Percentiles rank a stretch among this genome's conserved stretches.
Evolutionary conservation across 2,329 filamentous ascomycete genomes (phyloP).

Genomic region (Seiridium unicorne): DNA sequence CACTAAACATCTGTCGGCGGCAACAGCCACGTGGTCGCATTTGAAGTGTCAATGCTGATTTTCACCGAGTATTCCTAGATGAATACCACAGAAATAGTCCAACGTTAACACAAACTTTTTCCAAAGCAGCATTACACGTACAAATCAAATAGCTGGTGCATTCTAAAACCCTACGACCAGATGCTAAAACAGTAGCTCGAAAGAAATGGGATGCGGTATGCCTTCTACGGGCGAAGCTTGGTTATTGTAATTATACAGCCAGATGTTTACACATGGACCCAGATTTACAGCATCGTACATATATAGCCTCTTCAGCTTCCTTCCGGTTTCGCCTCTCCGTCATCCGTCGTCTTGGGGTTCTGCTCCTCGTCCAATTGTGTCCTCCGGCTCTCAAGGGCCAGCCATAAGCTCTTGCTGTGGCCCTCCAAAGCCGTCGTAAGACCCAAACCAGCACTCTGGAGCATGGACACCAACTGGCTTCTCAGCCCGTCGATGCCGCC

Average conservation of each 20-base stretch:
- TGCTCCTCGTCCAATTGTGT: conserved; percentile 76
- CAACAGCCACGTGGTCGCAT: too few species aligned
- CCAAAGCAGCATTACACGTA: too few species aligned
- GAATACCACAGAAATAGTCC: too few species aligned
- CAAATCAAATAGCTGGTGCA: too few species aligned
- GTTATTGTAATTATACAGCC: conserved; percentile 2
- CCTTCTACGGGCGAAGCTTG: neutral
- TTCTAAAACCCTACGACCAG: too few species aligned
- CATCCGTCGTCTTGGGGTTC: conserved; percentile 29
- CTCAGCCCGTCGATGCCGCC: conserved; percentile 80
- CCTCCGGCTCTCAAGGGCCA: conserved; percentile 81
- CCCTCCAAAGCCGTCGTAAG: conserved; percentile 79
- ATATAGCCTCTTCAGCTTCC: conserved; percentile 14
- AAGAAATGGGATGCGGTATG: neutral
- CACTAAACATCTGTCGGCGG: too few species aligned
- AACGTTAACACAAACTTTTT: too few species aligned
- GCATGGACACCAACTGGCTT: conserved; percentile 75
- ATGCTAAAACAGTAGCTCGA: neutral
- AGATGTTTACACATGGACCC: conserved; percentile 5
- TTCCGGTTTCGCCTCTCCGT: conserved; percentile 22
- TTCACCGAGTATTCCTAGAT: too few species aligned
- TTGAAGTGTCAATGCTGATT: too few species aligned
- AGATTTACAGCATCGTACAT: conserved; percentile 5
- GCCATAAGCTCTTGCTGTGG: conserved; percentile 77
- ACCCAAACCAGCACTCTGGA: conserved; percentile 77